Evolutionary conservation across 2,329 filamentous ascomycete species (phyloP).

Genomic region (Coleophoma cylindrospora): DNA sequence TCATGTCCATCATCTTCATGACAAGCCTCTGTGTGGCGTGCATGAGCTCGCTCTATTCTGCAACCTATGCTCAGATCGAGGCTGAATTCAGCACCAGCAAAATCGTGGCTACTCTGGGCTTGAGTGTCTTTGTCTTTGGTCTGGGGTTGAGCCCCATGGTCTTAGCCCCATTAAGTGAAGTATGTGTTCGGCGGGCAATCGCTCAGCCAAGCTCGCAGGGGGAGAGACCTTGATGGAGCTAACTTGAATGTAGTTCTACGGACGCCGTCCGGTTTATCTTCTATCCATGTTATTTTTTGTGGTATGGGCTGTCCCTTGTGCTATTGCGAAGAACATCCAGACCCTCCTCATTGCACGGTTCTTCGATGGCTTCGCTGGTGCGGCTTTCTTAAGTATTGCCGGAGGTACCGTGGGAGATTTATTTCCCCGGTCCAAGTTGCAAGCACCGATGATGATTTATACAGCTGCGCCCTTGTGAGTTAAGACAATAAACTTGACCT

Average conservation of each 20-base stretch:
- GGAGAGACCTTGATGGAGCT: conserved; percentile 1
- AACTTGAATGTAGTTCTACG: conserved; percentile 58
- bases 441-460: conserved; percentile 44
- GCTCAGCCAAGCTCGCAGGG: too few species aligned
- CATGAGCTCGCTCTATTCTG: conserved; percentile 80
- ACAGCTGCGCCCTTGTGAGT: conserved; percentile 52
- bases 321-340: conserved; percentile 69
- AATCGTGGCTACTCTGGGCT: conserved; percentile 71
- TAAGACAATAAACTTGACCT: too few species aligned
- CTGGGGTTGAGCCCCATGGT: conserved; percentile 54
- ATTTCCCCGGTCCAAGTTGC: conserved; percentile 24
- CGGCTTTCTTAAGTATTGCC: conserved; percentile 66
- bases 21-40: conserved; percentile 85
- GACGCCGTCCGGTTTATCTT: conserved; percentile 76
- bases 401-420: conserved; percentile 60
- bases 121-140: conserved; percentile 80
- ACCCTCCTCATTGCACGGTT: conserved; percentile 78
- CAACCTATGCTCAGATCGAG: conserved; percentile 73
- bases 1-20: conserved; percentile 66
- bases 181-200: conserved; percentile 8
- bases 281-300: conserved; percentile 68
- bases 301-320: conserved; percentile 76
- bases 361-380: conserved; percentile 67
- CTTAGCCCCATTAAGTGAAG: conserved; percentile 46
- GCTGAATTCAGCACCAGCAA: conserved; percentile 67